A percentile compares a stretch with the other conserved stretches of the same genome.
These are phyloP conservation scores for Chlamydomonas schloesseri DNA, from an alignment of 139 green algal species.

Conservation along the genomic window DNA sequence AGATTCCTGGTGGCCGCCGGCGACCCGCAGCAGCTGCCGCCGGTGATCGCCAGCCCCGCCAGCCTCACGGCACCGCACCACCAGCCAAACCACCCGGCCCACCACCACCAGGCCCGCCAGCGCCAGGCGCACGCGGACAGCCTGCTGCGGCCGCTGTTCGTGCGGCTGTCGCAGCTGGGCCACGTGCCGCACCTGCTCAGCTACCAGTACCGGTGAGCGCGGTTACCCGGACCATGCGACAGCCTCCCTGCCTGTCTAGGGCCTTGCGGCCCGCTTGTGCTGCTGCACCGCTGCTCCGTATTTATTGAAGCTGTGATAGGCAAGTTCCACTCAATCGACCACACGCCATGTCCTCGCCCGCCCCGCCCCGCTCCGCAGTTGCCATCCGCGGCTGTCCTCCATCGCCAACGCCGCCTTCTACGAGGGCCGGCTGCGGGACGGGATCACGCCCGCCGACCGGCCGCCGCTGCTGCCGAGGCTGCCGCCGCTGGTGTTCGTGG, in stretches of 20 bases:
- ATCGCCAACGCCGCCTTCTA: constrained; percentile 88
- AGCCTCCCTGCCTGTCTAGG: too few species aligned
- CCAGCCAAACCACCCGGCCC: background rate
- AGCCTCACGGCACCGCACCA: constrained; percentile 5
- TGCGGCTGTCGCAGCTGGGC: constrained; percentile 77
- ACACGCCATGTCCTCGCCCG: too few species aligned
- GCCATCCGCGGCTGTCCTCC: constrained; percentile 77
- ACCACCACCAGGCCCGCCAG: background rate
- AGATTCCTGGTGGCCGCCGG: constrained; percentile 86
- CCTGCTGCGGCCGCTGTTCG: constrained; percentile 83
- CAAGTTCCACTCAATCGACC: too few species aligned
- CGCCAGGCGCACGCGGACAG: too few species aligned
- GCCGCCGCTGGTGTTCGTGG: constrained; percentile 63
- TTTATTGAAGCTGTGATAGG: too few species aligned
- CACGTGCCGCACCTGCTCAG: constrained; percentile 74
- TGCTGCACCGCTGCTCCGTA: too few species aligned
- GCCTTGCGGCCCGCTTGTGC: too few species aligned
- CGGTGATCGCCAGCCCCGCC: constrained; percentile 77
- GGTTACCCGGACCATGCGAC: too few species aligned
- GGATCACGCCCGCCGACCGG: constrained; percentile 61
- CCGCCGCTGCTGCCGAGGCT: constrained; percentile 70
- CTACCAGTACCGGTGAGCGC: constrained; percentile 77
- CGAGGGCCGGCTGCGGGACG: constrained; percentile 76
- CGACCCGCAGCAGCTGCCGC: constrained; percentile 89
- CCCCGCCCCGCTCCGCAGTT: constrained; percentile 60